Conservation (phyloP, 352 stramenopile species). For the Globisporangium mamillatum region DNA sequence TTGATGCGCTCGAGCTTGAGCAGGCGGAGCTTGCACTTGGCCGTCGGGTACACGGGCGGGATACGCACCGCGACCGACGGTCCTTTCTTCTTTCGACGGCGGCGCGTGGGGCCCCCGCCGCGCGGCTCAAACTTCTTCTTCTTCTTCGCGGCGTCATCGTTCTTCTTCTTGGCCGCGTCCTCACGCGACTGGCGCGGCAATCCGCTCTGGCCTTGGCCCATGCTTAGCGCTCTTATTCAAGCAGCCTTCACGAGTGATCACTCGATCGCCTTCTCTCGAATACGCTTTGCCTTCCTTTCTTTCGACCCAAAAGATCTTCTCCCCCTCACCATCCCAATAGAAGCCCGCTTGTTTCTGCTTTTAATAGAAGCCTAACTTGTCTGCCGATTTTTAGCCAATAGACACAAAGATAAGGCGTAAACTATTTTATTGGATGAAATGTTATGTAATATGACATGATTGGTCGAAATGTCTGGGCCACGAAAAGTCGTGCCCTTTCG, state of each 20-base stretch:
- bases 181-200: conserved; percentile 77
- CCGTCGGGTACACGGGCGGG: conserved; percentile 93
- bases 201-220: conserved; percentile 87
- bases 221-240: conserved; percentile 21
- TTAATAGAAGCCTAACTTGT: neutral
- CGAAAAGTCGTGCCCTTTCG: neutral
- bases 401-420: neutral
- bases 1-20: conserved; percentile 99
- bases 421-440: neutral
- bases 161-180: conserved; percentile 86
- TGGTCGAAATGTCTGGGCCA: neutral
- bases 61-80: conserved; percentile 86
- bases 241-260: conserved; percentile 1
- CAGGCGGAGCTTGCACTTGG: conserved; percentile 99
- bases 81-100: conserved; percentile 92
- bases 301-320: conserved; percentile 8
- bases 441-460: neutral
- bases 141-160: conserved; percentile 89
- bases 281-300: neutral
- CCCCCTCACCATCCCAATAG: neutral
- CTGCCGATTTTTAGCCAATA: neutral
- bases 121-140: conserved; percentile 94
- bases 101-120: conserved; percentile 81
- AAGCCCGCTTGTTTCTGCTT: neutral
- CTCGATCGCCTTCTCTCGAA: neutral